These are phyloP conservation scores for Melocanna baccifera DNA, from an alignment of 176 grass and related monocot species.

Conservation along the genomic window DNA sequence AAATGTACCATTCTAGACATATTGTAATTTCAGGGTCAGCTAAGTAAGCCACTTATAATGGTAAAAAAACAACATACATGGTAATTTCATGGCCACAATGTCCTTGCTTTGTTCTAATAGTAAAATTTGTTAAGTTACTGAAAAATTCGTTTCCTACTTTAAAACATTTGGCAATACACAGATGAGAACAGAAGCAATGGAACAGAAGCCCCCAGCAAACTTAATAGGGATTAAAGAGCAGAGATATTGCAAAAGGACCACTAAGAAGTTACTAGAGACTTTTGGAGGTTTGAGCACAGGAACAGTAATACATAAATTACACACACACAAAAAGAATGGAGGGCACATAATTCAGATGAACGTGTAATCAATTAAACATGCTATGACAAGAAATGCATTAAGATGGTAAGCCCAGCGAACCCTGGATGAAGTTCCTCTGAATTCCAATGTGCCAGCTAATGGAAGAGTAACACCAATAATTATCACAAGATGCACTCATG, in stretches of 20 bases:
- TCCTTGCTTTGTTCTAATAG: conserved; percentile 7
- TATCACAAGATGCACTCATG: conserved; percentile 18
- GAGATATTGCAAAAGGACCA: background rate
- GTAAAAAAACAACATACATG: background rate
- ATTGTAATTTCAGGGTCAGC: too few species aligned
- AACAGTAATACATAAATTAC: conserved; percentile 32
- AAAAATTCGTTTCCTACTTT: background rate
- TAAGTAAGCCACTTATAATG: background rate
- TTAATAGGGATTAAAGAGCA: background rate
- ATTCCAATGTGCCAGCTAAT: conserved; percentile 19
- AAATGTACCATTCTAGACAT: background rate
- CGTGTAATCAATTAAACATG: conserved; percentile 31
- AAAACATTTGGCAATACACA: conserved; percentile 13
- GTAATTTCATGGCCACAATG: background rate
- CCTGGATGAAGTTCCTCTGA: conserved; percentile 32
- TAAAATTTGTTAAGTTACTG: background rate
- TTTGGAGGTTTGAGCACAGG: background rate
- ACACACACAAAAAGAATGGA: conserved; percentile 26
- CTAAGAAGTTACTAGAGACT: background rate
- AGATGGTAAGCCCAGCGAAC: conserved; percentile 33
- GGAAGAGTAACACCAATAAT: conserved; percentile 29
- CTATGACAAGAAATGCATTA: conserved; percentile 30
- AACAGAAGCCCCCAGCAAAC: conserved; percentile 1
- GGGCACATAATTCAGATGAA: conserved; percentile 25
- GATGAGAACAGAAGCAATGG: conserved; percentile 2